phyloP scores from a whole-genome alignment of 1,139 yeast genomes.

The Lipomyces yarrowii region DNA sequence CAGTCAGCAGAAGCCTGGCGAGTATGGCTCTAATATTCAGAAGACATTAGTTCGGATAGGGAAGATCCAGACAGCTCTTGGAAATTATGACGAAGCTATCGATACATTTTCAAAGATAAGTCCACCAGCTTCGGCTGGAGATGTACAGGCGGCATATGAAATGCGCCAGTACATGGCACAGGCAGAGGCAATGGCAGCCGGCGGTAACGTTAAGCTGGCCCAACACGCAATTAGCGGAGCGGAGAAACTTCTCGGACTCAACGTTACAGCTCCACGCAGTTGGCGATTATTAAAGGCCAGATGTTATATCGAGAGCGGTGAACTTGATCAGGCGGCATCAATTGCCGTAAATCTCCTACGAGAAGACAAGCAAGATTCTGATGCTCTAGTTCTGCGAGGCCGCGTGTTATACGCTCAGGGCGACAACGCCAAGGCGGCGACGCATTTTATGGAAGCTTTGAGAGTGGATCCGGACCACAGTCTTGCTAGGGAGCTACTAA shows the following conservation, averaged over 20 bases:
- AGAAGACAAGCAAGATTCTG: constrained; percentile 42
- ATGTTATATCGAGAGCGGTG: constrained; percentile 40
- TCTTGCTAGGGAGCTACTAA: constrained; percentile 42
- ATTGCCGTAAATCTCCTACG: constrained; percentile 44
- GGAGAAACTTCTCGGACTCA: constrained; percentile 43
- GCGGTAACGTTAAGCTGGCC: constrained; percentile 38
- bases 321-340: constrained; percentile 45
- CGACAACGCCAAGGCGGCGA: constrained; percentile 44
- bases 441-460: constrained; percentile 47
- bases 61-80: constrained; percentile 43
- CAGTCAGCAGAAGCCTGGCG: constrained; percentile 9
- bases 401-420: constrained; percentile 45
- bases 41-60: constrained; percentile 45
- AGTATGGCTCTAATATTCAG: constrained; percentile 39
- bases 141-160: constrained; percentile 42
- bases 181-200: constrained; percentile 39
- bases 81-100: constrained; percentile 44
- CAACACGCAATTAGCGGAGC: constrained; percentile 46
- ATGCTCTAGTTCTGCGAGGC: constrained; percentile 47
- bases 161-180: constrained; percentile 43
- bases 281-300: constrained; percentile 45
- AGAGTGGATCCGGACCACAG: constrained; percentile 48
- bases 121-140: constrained; percentile 38
- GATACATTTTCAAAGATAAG: constrained; percentile 34
- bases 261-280: constrained; percentile 41